Evolutionary conservation across 1,139 yeast species (phyloP).

Genomic region (Yamadazyma triangularis): DNA sequence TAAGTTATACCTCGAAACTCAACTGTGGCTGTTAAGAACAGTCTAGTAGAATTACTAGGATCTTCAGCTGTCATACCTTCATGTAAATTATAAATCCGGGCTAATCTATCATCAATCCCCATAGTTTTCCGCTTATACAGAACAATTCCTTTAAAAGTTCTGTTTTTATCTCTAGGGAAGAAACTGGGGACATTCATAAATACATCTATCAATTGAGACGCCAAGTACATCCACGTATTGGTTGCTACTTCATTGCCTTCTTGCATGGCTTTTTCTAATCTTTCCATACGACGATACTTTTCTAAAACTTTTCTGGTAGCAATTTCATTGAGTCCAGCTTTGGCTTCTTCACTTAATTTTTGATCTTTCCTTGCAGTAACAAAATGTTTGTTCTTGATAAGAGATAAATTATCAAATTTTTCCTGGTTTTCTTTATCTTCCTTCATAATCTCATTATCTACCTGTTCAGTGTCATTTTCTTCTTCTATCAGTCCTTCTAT

Average conservation of each 20-base stretch:
- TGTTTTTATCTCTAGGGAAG: constrained; percentile 70
- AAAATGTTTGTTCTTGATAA: constrained; percentile 22
- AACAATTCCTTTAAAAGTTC: constrained; percentile 64
- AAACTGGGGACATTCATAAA: constrained; percentile 74
- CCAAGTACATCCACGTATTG: constrained; percentile 78
- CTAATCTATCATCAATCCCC: constrained; percentile 68
- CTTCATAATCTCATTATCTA: background rate
- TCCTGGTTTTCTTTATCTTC: no score
- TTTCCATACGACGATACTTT: constrained; percentile 57
- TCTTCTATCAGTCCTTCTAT: constrained; percentile 6
- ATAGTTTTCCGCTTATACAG: constrained; percentile 57
- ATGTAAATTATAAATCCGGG: constrained; percentile 59
- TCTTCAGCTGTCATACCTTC: constrained; percentile 55
- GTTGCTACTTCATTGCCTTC: constrained; percentile 59
- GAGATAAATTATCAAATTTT: constrained; percentile 8
- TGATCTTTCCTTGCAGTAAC: constrained; percentile 13
- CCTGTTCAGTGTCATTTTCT: constrained; percentile 5
- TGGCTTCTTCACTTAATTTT: constrained; percentile 53
- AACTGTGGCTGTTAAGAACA: constrained; percentile 39
- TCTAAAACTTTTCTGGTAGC: constrained; percentile 61
- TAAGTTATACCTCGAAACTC: constrained; percentile 74
- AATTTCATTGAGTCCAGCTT: constrained; percentile 51
- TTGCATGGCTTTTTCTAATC: constrained; percentile 52
- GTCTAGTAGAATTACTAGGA: constrained; percentile 19
- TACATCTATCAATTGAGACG: constrained; percentile 76